Percentiles rank a stretch among this genome's conserved stretches.
Evolutionary conservation across 176 grass and related monocot genomes (phyloP).

Genomic region (Juncus effusus): DNA sequence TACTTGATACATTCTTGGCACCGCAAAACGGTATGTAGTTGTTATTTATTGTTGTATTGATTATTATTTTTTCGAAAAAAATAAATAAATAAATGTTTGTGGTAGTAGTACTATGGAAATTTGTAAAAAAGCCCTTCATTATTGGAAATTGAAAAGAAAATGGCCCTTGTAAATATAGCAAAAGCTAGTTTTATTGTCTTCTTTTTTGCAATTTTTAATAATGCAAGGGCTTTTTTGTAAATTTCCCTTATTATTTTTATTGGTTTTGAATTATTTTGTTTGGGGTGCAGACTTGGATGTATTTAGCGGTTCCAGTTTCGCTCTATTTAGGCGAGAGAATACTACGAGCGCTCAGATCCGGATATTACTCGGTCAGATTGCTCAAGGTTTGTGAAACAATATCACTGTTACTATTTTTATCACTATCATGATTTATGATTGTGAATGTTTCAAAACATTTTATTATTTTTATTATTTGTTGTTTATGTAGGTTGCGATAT

Average conservation of each 20-base stretch:
- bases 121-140: not conserved
- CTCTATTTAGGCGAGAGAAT: slow-evolving; percentile 83
- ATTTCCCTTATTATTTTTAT: not conserved
- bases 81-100: too few species aligned
- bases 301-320: slow-evolving; percentile 81
- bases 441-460: not conserved
- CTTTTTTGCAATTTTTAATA: not conserved
- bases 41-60: too few species aligned
- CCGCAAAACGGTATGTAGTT: slow-evolving; percentile 61
- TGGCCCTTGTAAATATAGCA: too few species aligned
- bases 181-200: not conserved
- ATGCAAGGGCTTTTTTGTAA: slow-evolving; percentile 8
- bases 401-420: too few species aligned
- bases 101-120: too few species aligned
- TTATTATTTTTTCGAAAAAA: too few species aligned
- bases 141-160: slow-evolving; percentile 10
- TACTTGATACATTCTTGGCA: slow-evolving; percentile 85
- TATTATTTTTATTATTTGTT: slow-evolving; percentile 23
- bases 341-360: slow-evolving; percentile 80
- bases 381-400: slow-evolving; percentile 54
- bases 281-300: slow-evolving; percentile 95
- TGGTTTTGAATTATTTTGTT: slow-evolving; percentile 20
- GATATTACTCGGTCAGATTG: slow-evolving; percentile 79
- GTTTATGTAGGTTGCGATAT: slow-evolving; percentile 74
- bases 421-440: too few species aligned